phyloP scores from a whole-genome alignment of 2,329 filamentous ascomycete genomes.

The Neofusicoccum kwambonambiense region DNA sequence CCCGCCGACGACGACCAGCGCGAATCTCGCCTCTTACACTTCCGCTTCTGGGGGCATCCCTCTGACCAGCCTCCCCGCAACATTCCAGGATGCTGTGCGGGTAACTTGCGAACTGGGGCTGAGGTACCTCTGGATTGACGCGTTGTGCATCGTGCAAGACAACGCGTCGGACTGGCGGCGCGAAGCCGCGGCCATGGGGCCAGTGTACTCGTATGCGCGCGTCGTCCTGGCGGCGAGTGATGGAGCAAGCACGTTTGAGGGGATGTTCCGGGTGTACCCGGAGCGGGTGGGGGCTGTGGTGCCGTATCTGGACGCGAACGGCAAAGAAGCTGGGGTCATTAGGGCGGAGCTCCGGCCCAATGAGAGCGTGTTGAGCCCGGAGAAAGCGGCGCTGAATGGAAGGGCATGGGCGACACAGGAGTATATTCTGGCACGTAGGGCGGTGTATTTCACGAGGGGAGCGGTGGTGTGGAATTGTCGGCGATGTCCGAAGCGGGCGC shows the following conservation, averaged over 20 bases:
- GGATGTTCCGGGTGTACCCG: not conserved
- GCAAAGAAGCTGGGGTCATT: not conserved
- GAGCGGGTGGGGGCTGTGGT: not conserved
- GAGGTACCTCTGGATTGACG: conserved; percentile 22
- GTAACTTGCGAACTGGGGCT: not conserved
- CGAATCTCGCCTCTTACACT: too few species aligned
- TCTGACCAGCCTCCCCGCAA: not conserved
- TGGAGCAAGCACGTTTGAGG: not conserved
- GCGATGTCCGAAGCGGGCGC: not conserved
- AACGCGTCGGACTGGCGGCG: not conserved
- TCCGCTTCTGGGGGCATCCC: not conserved
- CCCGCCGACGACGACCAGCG: not conserved
- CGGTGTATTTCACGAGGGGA: not conserved
- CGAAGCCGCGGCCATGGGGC: not conserved
- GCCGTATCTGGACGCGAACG: not conserved
- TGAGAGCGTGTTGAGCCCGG: not conserved
- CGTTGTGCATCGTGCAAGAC: conserved; percentile 21
- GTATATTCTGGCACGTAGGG: not conserved
- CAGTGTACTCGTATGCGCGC: not conserved
- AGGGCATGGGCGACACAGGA: not conserved
- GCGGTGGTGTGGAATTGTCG: not conserved
- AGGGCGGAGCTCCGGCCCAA: not conserved
- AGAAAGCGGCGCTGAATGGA: not conserved
- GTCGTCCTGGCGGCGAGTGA: not conserved
- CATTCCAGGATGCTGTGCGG: conserved; percentile 17